Percentiles rank a stretch among this genome's conserved stretches.
phyloP scores from a whole-genome alignment of 129 eudicot species.

The Artemisia tridentata region DNA sequence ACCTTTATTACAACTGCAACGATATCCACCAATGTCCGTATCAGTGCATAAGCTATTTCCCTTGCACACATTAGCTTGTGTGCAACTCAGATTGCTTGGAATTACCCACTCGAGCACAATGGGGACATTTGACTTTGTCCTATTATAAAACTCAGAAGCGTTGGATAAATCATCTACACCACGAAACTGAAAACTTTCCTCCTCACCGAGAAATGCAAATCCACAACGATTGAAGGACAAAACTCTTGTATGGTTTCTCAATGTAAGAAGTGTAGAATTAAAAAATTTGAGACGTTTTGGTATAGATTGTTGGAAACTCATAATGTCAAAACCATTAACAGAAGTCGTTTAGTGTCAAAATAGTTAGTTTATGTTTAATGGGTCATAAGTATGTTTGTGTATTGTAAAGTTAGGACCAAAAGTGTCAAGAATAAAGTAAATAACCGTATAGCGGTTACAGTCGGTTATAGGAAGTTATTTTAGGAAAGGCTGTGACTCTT shows the following conservation, averaged over 20 bases:
- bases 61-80: conserved; percentile 23
- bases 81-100: conserved; percentile 17
- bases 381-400: no score
- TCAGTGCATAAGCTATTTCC: conserved; percentile 14
- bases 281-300: conserved; percentile 5
- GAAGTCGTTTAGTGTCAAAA: no score
- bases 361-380: no score
- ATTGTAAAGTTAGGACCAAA: no score
- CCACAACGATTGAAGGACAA: background rate
- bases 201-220: background rate
- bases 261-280: background rate
- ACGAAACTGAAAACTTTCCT: background rate
- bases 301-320: no score
- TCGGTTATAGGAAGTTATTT: no score
- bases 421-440: no score
- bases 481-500: no score
- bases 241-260: conserved; percentile 10
- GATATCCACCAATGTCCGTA: no score
- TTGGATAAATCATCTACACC: conserved; percentile 23
- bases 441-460: no score
- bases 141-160: background rate
- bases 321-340: no score
- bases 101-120: conserved; percentile 36
- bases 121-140: conserved; percentile 16
- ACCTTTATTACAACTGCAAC: no score